Evolutionary conservation across 768 basidiomycete genomes (phyloP).

Genomic region (Tylopilus vinaceipallidus): DNA sequence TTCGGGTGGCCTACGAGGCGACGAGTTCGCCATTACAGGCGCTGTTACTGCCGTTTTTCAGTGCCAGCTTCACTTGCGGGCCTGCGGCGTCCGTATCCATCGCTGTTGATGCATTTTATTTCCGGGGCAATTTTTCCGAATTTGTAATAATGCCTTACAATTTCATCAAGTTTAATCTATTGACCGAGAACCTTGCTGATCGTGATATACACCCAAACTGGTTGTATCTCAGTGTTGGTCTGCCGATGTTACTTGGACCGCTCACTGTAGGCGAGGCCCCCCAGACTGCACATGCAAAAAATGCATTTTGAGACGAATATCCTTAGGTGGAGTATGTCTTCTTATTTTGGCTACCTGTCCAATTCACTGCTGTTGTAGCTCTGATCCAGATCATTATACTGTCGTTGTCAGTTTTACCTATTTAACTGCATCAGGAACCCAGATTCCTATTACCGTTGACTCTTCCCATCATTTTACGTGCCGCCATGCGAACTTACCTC

Average conservation of each 20-base stretch:
- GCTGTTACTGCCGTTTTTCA: conserved; percentile 19
- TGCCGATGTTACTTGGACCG: conserved; percentile 40
- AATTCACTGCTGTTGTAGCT: conserved; percentile 20
- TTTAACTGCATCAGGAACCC: conserved; percentile 40
- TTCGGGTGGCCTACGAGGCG: conserved; percentile 13
- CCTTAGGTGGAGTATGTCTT: conserved; percentile 18
- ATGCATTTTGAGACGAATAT: conserved; percentile 12
- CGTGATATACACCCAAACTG: conserved; percentile 42
- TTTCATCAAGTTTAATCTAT: conserved; percentile 38
- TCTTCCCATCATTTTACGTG: conserved; percentile 32
- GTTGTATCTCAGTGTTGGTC: conserved; percentile 39
- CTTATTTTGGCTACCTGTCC: neutral
- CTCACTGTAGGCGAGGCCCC: conserved; percentile 17
- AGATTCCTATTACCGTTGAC: conserved; percentile 38
- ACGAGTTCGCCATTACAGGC: conserved; percentile 10
- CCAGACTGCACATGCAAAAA: neutral
- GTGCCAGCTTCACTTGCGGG: conserved; percentile 25
- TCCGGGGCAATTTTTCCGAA: conserved; percentile 20
- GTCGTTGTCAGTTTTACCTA: conserved; percentile 30
- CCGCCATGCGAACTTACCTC: conserved; percentile 23
- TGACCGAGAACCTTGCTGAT: conserved; percentile 34
- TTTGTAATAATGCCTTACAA: conserved; percentile 37
- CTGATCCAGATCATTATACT: conserved; percentile 29
- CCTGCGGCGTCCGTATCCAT: conserved; percentile 18
- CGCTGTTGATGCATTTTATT: conserved; percentile 34